Conservation (phyloP, 2,329 filamentous ascomycete species). For the Aspergillus tamarii region DNA sequence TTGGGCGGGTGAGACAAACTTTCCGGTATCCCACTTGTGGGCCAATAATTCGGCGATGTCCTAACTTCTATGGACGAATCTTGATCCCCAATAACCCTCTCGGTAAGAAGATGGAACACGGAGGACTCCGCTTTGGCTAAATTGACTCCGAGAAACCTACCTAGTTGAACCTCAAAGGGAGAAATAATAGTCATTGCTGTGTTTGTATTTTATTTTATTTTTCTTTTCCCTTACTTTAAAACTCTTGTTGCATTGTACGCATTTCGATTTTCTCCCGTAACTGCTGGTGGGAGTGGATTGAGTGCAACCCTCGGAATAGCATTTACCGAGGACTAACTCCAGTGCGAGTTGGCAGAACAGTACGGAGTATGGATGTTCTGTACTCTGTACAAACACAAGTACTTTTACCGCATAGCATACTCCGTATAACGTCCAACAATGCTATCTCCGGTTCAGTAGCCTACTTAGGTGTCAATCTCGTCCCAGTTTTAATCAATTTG, state of each 20-base stretch:
- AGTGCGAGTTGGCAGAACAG: not conserved
- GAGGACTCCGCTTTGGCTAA: conserved; percentile 13
- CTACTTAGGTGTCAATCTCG: not conserved
- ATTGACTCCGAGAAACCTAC: not conserved
- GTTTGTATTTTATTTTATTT: not conserved
- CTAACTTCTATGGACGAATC: conserved; percentile 4
- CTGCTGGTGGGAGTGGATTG: not conserved
- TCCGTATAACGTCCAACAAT: not conserved
- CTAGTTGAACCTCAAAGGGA: not conserved
- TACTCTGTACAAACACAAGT: not conserved
- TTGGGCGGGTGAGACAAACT: conserved; percentile 10
- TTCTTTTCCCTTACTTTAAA: not conserved
- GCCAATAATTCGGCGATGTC: conserved; percentile 13
- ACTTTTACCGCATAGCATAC: not conserved
- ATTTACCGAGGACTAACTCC: not conserved
- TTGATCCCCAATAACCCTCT: conserved; percentile 4
- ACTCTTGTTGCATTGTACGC: no score
- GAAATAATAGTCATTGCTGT: not conserved
- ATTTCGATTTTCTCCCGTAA: not conserved
- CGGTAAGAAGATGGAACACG: conserved; percentile 12
- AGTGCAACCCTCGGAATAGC: not conserved
- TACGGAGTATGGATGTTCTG: not conserved
- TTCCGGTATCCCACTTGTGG: conserved; percentile 6
- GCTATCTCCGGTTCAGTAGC: not conserved
- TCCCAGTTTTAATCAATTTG: not conserved